A percentile compares a stretch with the other conserved stretches of the same genome.
phyloP scores from a whole-genome alignment of 2,329 filamentous ascomycete species.

The Curvularia sp. region DNA sequence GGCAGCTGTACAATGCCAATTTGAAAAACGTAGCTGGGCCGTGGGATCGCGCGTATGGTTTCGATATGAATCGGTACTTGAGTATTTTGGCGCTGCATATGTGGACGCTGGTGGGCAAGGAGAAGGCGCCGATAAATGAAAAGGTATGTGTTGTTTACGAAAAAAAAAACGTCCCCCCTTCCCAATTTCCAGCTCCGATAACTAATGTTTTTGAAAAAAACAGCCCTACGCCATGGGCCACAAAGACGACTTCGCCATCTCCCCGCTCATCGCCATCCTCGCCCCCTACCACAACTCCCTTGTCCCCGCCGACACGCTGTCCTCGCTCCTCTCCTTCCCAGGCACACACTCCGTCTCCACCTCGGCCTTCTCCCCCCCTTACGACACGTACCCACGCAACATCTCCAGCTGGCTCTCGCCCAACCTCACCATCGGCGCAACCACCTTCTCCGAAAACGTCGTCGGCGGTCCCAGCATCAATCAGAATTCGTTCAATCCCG shows the following conservation, averaged over 20 bases:
- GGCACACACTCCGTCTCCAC: constrained; percentile 62
- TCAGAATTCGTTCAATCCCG: constrained; percentile 63
- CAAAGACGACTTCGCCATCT: constrained; percentile 65
- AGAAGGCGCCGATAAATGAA: constrained; percentile 44
- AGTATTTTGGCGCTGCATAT: constrained; percentile 65
- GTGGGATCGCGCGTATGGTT: constrained; percentile 69
- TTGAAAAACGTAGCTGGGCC: constrained; percentile 69
- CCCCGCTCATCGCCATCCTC: constrained; percentile 63
- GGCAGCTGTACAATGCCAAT: constrained; percentile 63
- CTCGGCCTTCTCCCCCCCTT: constrained; percentile 65
- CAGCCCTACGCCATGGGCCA: constrained; percentile 64
- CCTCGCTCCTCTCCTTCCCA: constrained; percentile 56
- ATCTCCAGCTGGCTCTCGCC: constrained; percentile 65
- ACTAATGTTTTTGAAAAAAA: not conserved
- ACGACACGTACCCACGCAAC: constrained; percentile 63
- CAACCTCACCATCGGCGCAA: constrained; percentile 66
- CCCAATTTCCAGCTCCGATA: constrained; percentile 4
- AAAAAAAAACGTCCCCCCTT: not conserved
- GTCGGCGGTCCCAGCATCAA: constrained; percentile 63
- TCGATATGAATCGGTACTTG: constrained; percentile 68
- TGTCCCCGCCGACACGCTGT: constrained; percentile 51
- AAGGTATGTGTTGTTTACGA: constrained; percentile 30
- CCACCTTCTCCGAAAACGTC: constrained; percentile 63
- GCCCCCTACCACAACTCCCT: constrained; percentile 59
- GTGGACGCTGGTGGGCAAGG: constrained; percentile 64